Evolutionary conservation across 305 asterid genomes (phyloP), one percentile per base, ranked within the genome.

Genomic region (Petunia hybrid): DNA sequence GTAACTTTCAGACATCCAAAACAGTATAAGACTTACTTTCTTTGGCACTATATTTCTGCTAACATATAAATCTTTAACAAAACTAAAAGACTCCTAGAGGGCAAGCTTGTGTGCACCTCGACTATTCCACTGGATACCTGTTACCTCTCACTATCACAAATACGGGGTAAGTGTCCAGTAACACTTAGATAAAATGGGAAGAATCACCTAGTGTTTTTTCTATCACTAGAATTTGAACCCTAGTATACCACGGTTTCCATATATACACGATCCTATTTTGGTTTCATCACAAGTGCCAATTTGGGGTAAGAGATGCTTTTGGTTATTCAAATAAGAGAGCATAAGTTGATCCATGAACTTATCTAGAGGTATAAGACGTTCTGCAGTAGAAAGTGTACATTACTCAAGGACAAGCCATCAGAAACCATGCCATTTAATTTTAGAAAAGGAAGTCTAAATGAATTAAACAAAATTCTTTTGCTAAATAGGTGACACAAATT

Each of bases 261-360:
- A 22, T 22, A 22, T 22, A 22, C 31, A 22, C 31, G 31, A 22
- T 22, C 31, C 31, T 22, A 22, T 22, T 22, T 22, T 22, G 31
- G 31, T 22, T 51, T 51, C n/a, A 51, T 51, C 5, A 69, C n/a
- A 69, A 43, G 60, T 9, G 41, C 77, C 61, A 70, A 48, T 70
- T 70, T 35, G 40, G 43, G 77, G 59, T 46, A 45, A 45, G 46
- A 73, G 59, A 70, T 70, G 31, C 31, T 38, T 70, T 70, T 53
- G 61, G 31, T 71, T 71, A 71, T 35, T 51, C 6, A 9, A 5
- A 73, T 12, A 53, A 74, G 78, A 73, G 78, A 12, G 64, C 53
- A 51, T 51, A 40, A 73, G 13, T 73, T 73, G 46, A 51, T 35
- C 63, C 63, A 51, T 73, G 78, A 51, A 51, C 60, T 73, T 73